These are phyloP conservation scores for Beta corolliflora DNA, from an alignment of 179 eudicot genomes.

Conservation along the genomic window DNA sequence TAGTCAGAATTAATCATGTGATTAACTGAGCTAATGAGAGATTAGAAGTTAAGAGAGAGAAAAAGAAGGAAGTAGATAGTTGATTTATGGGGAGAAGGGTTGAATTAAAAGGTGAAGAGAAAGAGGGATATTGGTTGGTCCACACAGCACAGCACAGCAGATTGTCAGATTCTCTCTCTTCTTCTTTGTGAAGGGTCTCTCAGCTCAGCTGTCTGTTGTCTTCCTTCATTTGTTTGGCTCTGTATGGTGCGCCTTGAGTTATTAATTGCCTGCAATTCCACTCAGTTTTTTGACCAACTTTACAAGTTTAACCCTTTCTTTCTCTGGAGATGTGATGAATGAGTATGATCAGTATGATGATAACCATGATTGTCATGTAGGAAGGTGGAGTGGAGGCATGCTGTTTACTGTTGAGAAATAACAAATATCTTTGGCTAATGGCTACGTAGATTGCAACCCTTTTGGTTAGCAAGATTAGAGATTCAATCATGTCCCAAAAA, in stretches of 20 bases:
- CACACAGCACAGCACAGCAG: not conserved
- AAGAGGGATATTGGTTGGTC: conserved; percentile 16
- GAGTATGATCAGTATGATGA: not conserved
- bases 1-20: not conserved
- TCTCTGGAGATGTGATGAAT: not conserved
- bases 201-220: too few species aligned
- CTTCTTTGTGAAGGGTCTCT: too few species aligned
- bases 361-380: not conserved
- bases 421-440: not conserved
- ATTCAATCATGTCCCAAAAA: not conserved
- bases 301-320: not conserved
- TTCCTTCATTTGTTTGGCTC: not conserved
- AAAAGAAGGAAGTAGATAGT: not conserved
- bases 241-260: conserved; percentile 17
- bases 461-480: not conserved
- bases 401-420: not conserved
- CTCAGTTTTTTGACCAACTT: conserved; percentile 17
- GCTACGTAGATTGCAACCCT: not conserved
- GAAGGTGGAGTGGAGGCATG: not conserved
- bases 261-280: conserved; percentile 26
- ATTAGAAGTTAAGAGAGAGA: not conserved
- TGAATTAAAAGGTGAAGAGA: not conserved
- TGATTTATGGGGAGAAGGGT: not conserved
- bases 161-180: conserved; percentile 2
- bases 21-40: conserved; percentile 1